Evolutionary conservation across 2,329 filamentous ascomycete genomes (phyloP), one percentile per base, ranked within the genome.

Genomic region (Aspergillus tanneri): DNA sequence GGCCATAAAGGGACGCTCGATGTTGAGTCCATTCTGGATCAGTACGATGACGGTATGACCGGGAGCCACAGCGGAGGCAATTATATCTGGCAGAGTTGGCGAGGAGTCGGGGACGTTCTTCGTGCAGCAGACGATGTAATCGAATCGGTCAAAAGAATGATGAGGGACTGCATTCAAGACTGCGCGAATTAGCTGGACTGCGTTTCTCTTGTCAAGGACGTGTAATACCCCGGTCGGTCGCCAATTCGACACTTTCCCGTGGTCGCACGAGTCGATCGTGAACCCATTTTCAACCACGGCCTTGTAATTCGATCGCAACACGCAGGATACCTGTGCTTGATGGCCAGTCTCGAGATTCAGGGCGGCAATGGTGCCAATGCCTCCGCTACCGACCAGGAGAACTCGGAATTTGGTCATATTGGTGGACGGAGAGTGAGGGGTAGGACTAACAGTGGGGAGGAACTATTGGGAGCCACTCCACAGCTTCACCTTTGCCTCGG

Each of bases 1-100:
- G 0, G 59, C 47, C 14, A 79, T 58, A 21, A 84, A 56, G 0
- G 81, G 79, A 37, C 72, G 75, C 53, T 85, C 80, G 54, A 85
- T 84, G 57, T 84, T 82, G 14, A 85, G 67, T 1, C 82, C 82
- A 56, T 85, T 85, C 53, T 85, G 82, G 5, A 81, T 66, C 4
- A 85, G 72, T 0, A 83, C 69, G 35, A 85, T 77, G 22, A 71
- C 71, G 0, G 80, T 82, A 23, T 74, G 64, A 2, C 70, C 71
- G 0, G 73, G 70, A 0, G 77, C 79, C 0, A 85, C 67, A 3
- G 79, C 79, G 0, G 79, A 77, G 0, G 61, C 57, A 30, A 84
- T 75, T 28, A 82, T 58, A 1, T 79, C 73, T 53, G 70, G 58
- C 0, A 79, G 64, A 0, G 67, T 70, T 0, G 82, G 80, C 1